Base-by-base conservation (phyloP, 768 basidiomycete species). In the Pleurotus djamor region DNA sequence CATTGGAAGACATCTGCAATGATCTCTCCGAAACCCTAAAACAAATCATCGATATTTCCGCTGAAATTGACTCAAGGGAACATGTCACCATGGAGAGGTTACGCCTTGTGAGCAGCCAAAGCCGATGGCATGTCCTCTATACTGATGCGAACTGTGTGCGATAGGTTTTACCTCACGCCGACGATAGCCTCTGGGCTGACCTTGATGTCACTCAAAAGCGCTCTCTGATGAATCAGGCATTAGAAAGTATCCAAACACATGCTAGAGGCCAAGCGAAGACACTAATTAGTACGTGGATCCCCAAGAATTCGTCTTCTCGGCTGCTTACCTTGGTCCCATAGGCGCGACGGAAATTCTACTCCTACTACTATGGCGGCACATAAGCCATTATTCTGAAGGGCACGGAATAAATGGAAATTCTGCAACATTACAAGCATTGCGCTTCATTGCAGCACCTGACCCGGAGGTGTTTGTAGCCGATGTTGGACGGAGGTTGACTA, bases 311-410 rank as follows among this genome's bases (percentile, higher is more conserved):
- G 21, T 7, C n/a, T 33, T 43, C 4, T 28, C 21, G 21, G 21
- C 21, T 28, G 21, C 36, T 52, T 41, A 50, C 59, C 4, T 49
- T 57, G 8, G 60, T 45, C 16, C 45, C 43, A 4, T 63, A 91
- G 90, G 82, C 58, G 83, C 87, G 13, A 72, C 85, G 52, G 94
- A 96, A 71, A 89, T 94, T 84, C 69, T 91, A 4, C 76, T 95
- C 7, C 77, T 95, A 14, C 78, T 95, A 16, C 74, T 93, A 8
- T 94, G 91, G 89, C 81, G 92, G 13, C 94, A 96, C 66, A 67
- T 92, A 33, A 78, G 83, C 12, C 85, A 86, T 67, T 95, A 89
- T 70, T 69, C 78, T 41, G 76, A 80, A 55, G 69, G 71, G 56
- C 59, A 71, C n/a, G 71, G 70, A 52, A 43, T 67, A 66, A 71